Conservation (phyloP, 345 rosid species). For the Melaleuca alternifolia region DNA sequence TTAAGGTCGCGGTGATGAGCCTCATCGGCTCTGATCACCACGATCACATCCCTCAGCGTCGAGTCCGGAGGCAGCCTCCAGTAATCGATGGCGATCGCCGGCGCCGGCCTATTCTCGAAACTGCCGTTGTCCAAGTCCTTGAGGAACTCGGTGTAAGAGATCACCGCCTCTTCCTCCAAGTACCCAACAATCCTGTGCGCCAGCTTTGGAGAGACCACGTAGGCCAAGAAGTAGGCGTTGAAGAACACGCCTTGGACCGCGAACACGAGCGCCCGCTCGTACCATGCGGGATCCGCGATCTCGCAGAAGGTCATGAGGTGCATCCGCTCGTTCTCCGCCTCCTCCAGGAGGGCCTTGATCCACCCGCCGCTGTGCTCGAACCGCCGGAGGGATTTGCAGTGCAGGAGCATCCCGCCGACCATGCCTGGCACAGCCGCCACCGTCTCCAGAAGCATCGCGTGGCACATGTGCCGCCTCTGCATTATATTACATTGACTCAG, state of each 20-base stretch:
- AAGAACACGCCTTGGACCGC: constrained; percentile 50
- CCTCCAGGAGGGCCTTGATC: constrained; percentile 59
- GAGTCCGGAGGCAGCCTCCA: constrained; percentile 48
- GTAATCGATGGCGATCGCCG: constrained; percentile 55
- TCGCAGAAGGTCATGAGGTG: constrained; percentile 62
- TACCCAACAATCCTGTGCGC: constrained; percentile 52
- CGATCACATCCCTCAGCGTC: constrained; percentile 47
- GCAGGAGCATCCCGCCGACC: constrained; percentile 65
- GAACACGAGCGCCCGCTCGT: constrained; percentile 44
- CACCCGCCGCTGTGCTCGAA: constrained; percentile 62
- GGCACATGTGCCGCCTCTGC: constrained; percentile 60
- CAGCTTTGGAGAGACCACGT: constrained; percentile 44
- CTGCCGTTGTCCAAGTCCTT: constrained; percentile 44
- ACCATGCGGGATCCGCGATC: constrained; percentile 43
- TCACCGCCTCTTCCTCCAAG: constrained; percentile 58
- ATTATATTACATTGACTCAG: not conserved
- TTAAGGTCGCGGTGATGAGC: constrained; percentile 58
- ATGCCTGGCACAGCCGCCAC: constrained; percentile 60
- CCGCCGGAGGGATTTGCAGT: constrained; percentile 42
- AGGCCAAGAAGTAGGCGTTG: constrained; percentile 44
- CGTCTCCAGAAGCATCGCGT: constrained; percentile 56
- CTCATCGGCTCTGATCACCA: constrained; percentile 56
- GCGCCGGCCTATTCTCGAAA: constrained; percentile 42
- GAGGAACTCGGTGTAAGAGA: constrained; percentile 47
- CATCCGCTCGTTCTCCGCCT: constrained; percentile 63